Evolutionary conservation across 192 early-diverging fungal species (phyloP), one percentile per base, ranked within the genome.

Genomic region (Gamsiella multidivaricata): DNA sequence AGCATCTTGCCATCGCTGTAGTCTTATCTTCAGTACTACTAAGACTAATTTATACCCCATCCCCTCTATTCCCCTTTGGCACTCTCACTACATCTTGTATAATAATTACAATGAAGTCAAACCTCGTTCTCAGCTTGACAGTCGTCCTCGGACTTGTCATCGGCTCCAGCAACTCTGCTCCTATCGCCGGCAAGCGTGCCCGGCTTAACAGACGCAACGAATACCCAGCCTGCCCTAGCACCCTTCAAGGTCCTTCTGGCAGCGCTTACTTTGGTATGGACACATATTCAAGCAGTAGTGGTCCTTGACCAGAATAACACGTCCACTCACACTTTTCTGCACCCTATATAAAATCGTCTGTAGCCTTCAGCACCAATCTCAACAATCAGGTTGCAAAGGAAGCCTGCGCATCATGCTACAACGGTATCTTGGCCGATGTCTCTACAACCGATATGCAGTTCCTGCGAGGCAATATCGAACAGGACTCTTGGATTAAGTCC

Each of bases 191-290:
- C 47, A 33, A 46, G n/a, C n/a, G 12, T n/a, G n/a, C 5, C 29
- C 69, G 69, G 28, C 54, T 54, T 17, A 7, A 18, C 41, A 45
- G 29, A 42, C 69, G 66, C 29, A 34, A 80, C 22, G 54, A 64
- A 3, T 11, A 17, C n/a, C 1, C 61, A 8, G 31, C 46, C n/a
- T 80, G 78, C 37, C 67, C 78, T 22, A 61, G 34, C 7, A 64
- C 57, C 4, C 53, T 70, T 22, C 23, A 49, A 6, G 67, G 81
- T 25, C 84, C 81, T 32, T 79, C 74, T 23, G 81, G 84, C 67
- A 81, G 80, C 28, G 65, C 54, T 14, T 80, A 75, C 52, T 75
- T 67, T 55, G 63, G 72, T 75, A 67, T 6, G 34, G 7, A 15
- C 3, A 31, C 32, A 28, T 18, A 11, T 34, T 22, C n/a, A 5